Base-by-base conservation (phyloP, 306 rosid genomes). In the Carpinus viminea region DNA sequence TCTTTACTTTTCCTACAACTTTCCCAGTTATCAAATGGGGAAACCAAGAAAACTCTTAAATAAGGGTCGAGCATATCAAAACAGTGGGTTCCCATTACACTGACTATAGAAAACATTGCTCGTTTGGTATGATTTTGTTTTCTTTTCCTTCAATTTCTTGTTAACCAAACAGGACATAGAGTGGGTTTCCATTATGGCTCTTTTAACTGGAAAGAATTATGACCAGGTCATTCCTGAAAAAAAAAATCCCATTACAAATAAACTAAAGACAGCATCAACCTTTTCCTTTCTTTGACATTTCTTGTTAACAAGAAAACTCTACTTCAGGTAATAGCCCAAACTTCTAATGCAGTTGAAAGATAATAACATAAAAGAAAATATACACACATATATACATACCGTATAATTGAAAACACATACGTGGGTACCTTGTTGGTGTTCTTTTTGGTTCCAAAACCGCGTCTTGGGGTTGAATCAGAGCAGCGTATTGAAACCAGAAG, bases 371-470 rank as follows among this genome's bases (percentile, higher is more conserved):
- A 8, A 36, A 68, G 24, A 41, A 12, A 26, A 46, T 8, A 69
- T 3, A n/a, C 34, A 18, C 4, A 10, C 1, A 15, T 69, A 5
- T 21, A 24, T 45, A 6, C 3, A 45, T 20, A 69, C 21, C 3
- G 52, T 11, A 48, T 12, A 48, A 64, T 3, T 18, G 51, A 21
- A n/a, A 24, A 48, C 28, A 71, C 72, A 26, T 74, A 60, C 16
- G 77, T 62, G 51, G 73, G 70, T 15, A 48, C 54, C 62, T 61
- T 84, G 73, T 77, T 79, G 85, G 76, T 79, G 70, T 74, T 78
- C 82, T 79, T 48, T 80, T 78, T 86, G 74, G 78, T 61, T 73
- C 94, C 94, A 68, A 90, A 88, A 74, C 92, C 95, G 52, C 89
- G 89, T 51, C 79, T 59, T 80, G 90, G 84, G 18, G 83, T 85